Evolutionary conservation across 306 rosid genomes (phyloP).

Genomic region (Vicia villosa): DNA sequence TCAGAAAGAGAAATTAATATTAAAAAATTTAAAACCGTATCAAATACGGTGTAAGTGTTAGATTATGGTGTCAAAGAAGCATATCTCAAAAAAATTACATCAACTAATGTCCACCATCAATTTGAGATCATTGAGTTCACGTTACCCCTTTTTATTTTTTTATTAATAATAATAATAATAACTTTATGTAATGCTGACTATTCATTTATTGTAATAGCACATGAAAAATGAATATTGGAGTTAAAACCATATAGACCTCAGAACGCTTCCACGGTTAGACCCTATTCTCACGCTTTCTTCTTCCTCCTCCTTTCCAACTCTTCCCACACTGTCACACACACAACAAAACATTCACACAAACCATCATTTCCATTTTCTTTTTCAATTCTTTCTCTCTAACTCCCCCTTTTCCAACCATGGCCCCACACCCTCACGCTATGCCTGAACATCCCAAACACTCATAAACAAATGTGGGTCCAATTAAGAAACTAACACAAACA

Average conservation of each 20-base stretch:
- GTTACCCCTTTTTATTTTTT: background rate
- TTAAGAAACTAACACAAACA: background rate
- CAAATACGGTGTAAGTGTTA: too few species aligned
- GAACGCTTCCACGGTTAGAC: conserved; percentile 47
- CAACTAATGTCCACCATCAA: background rate
- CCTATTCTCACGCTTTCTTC: conserved; percentile 39
- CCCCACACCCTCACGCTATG: background rate
- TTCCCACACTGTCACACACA: background rate
- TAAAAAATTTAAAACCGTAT: too few species aligned
- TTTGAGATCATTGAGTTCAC: background rate
- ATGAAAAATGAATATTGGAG: too few species aligned
- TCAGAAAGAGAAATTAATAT: too few species aligned
- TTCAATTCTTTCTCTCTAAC: background rate
- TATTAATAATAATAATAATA: background rate
- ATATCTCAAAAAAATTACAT: too few species aligned
- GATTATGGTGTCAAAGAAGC: too few species aligned
- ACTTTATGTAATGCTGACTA: background rate
- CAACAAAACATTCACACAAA: background rate
- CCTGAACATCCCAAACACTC: background rate
- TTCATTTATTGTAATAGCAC: background rate
- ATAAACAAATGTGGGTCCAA: background rate
- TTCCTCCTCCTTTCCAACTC: conserved; percentile 11
- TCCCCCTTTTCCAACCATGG: background rate
- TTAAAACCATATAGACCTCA: background rate
- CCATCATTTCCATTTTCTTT: background rate